Percentiles rank a stretch among this genome's conserved stretches.
phyloP scores from a whole-genome alignment of 2,329 filamentous ascomycete genomes.

The Lasiodiplodia sp. region DNA sequence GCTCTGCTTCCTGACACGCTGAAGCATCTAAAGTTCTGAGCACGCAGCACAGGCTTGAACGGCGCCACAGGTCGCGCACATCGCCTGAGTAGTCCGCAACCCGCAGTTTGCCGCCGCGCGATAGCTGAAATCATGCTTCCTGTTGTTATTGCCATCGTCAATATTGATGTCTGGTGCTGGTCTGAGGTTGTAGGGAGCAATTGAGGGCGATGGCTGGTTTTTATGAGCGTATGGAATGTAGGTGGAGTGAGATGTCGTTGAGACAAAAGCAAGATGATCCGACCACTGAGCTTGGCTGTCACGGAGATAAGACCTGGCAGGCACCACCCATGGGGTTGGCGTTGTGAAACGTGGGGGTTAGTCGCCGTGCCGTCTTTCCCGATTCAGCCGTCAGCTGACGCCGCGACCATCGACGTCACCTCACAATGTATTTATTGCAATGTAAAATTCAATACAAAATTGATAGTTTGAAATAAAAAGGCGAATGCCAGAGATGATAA shows the following conservation, averaged over 20 bases:
- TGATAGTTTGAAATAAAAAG: too few relatives aligned
- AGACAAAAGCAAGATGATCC: background rate
- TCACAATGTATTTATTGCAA: background rate
- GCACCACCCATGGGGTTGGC: constrained; percentile 6
- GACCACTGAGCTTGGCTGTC: constrained; percentile 4
- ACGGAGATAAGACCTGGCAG: constrained; percentile 10
- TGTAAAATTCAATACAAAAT: background rate
- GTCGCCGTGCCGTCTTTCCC: constrained; percentile 13
- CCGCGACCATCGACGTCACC: background rate
- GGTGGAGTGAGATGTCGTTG: constrained; percentile 23
- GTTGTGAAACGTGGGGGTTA: constrained; percentile 22
- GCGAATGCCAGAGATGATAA: too few relatives aligned
- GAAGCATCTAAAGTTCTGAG: background rate
- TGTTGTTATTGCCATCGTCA: background rate
- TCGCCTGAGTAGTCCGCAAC: background rate
- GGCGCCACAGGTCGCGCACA: background rate
- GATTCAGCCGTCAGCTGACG: constrained; percentile 5
- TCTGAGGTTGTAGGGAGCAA: background rate
- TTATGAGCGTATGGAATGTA: constrained; percentile 7
- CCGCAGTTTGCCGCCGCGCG: constrained; percentile 7
- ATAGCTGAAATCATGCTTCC: constrained; percentile 3
- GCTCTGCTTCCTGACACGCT: constrained; percentile 40
- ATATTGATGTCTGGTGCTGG: background rate
- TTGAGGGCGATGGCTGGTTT: background rate
- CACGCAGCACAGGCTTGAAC: constrained; percentile 8